Percentiles rank a stretch among this genome's conserved stretches.
phyloP scores from a whole-genome alignment of 352 stramenopile genomes.

The Blastocystis sp. region DNA sequence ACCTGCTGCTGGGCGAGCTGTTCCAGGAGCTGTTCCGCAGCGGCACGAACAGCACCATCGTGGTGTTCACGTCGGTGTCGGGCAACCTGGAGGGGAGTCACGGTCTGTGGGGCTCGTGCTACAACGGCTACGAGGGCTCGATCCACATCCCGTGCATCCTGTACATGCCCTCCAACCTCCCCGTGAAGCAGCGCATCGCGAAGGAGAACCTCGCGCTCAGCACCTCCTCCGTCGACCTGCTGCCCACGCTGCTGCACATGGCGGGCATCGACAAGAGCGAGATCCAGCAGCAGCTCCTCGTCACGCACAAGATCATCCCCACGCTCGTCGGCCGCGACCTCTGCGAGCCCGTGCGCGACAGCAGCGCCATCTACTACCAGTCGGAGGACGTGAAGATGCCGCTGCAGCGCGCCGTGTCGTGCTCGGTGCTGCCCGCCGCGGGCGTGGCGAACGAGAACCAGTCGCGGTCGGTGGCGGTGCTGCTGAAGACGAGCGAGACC shows the following conservation, averaged over 20 bases:
- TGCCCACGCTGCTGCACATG: constrained; percentile 35
- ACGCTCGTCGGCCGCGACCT: constrained; percentile 2
- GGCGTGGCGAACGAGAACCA: background rate
- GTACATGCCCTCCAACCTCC: constrained; percentile 19
- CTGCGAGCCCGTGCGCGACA: background rate
- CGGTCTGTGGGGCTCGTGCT: constrained; percentile 55
- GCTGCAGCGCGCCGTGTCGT: background rate
- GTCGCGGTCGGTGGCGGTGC: constrained; percentile 1
- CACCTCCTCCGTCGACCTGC: constrained; percentile 50
- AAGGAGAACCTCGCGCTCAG: background rate
- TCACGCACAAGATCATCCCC: constrained; percentile 41
- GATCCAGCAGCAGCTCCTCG: background rate
- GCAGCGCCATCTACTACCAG: constrained; percentile 30
- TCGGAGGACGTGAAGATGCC: constrained; percentile 44
- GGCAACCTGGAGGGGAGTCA: constrained; percentile 42
- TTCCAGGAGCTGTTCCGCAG: constrained; percentile 48
- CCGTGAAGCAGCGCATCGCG: constrained; percentile 6
- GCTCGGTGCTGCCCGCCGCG: background rate
- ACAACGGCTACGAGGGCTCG: constrained; percentile 40
- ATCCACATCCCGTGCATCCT: constrained; percentile 51
- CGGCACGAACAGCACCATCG: constrained; percentile 2
- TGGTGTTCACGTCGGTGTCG: constrained; percentile 24
- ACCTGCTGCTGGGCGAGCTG: constrained; percentile 42
- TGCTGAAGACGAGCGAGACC: background rate
- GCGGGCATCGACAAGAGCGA: constrained; percentile 10